Base-by-base conservation (phyloP, 371 early-diverging fungal species). In the Dichotomocladium elegans region DNA sequence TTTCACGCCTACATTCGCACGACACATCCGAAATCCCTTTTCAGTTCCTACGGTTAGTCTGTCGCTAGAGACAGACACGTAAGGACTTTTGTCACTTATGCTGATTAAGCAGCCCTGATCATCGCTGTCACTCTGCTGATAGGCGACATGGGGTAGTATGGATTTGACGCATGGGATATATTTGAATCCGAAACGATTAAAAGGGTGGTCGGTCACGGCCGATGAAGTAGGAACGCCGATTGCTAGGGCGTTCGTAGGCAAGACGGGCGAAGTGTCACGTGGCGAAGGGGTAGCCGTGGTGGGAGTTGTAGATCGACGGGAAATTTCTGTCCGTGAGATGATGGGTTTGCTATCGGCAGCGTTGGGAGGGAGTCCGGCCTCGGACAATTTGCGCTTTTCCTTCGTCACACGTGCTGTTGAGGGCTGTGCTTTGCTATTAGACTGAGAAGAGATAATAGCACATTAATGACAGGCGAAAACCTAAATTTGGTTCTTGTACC, bases 11-110 rank as follows among this genome's bases (percentile, higher is more conserved):
- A 80, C 79, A 57, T 81, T 87, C 14, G 86, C 82, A 15, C 88
- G 72, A 28, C 80, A 85, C 78, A 80, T 86, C 1, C 87, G 81
- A 60, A 85, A 88, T 0, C 88, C 88, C 53, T 77, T 79, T 35
- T 83, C 83, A 0, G 85, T 83, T 19, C 84, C 77, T 8, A 81
- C 77, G 0, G 83, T 80, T 53, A 68, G 57, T 9, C 85, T 80
- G 43, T 86, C 83, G 11, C 74, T 74, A 26, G 77, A 68, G n/a
- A 86, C 79, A 21, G 70, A 72, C n/a, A 85, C 74, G 43, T 82
- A 83, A 0, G 85, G 74, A 50, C 86, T 85, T 58, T 80, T 83
- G 49, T 87, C 87, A 3, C 81, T 70, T 17, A 79, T 70, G 41
- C 79, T 71, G n/a, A 87, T 70, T 1, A 73, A 63, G 12, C 84